Evolutionary conservation across 352 stramenopile species (phyloP).

Genomic region (Phytophthora ohioensis): DNA sequence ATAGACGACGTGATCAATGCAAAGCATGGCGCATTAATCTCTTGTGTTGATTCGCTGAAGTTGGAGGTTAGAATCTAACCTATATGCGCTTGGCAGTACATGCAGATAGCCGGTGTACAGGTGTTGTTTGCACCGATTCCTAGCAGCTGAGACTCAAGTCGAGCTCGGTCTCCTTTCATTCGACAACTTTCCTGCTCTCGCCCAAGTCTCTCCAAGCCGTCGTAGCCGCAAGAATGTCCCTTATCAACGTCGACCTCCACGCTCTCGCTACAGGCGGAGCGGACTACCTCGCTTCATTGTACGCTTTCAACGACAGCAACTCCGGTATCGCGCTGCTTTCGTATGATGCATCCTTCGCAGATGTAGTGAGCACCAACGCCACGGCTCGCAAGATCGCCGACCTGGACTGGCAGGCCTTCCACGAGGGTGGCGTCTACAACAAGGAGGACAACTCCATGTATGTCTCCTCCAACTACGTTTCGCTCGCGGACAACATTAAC

Average conservation of each 20-base stretch:
- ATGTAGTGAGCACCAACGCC: constrained; percentile 16
- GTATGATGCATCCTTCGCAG: constrained; percentile 25
- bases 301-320: constrained; percentile 27
- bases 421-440: constrained; percentile 34
- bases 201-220: background rate
- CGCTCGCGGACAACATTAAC: constrained; percentile 29
- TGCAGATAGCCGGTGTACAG: background rate
- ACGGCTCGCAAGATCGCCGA: constrained; percentile 12
- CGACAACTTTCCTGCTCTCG: constrained; percentile 4
- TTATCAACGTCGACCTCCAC: constrained; percentile 31
- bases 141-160: background rate
- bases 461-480: constrained; percentile 32
- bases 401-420: constrained; percentile 28
- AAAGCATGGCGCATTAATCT: no score
- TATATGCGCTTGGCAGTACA: background rate
- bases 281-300: constrained; percentile 29
- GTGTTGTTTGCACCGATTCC: background rate
- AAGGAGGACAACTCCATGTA: constrained; percentile 33
- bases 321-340: constrained; percentile 20
- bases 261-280: constrained; percentile 21
- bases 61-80: no score
- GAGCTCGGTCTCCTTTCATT: background rate
- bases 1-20: no score
- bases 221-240: constrained; percentile 14
- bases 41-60: no score